Conservation (phyloP, 2,329 filamentous ascomycete genomes). For the Didymella exigua region DNA sequence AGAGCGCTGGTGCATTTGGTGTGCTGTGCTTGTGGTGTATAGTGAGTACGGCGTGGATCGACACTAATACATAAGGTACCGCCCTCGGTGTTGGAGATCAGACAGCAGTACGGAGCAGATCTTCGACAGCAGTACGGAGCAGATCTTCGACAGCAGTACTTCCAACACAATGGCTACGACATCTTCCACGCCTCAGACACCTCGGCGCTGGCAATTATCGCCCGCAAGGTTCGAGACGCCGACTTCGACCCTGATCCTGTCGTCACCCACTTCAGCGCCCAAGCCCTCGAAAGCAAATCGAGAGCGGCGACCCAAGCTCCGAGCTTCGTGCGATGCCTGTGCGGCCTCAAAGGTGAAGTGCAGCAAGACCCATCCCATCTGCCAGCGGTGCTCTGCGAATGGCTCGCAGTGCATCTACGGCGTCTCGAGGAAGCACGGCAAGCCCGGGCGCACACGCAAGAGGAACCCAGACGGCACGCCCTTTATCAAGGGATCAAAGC, state of each 20-base stretch:
- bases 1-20: slow-evolving; percentile 5
- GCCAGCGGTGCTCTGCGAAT: slow-evolving; percentile 39
- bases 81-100: slow-evolving; percentile 1
- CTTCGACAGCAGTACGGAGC: slow-evolving; percentile 1
- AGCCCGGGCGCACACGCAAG: slow-evolving; percentile 42
- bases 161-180: slow-evolving; percentile 20
- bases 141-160: slow-evolving; percentile 4
- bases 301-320: slow-evolving; percentile 39
- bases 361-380: slow-evolving; percentile 44
- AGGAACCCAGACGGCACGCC: slow-evolving; percentile 41
- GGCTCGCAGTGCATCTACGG: slow-evolving; percentile 42
- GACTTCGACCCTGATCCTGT: slow-evolving; percentile 17
- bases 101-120: slow-evolving; percentile 1
- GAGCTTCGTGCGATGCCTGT: slow-evolving; percentile 46
- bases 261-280: slow-evolving; percentile 30
- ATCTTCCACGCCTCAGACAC: slow-evolving; percentile 30
- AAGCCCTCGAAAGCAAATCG: slow-evolving; percentile 19
- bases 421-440: slow-evolving; percentile 44
- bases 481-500: slow-evolving; percentile 38
- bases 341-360: slow-evolving; percentile 48
- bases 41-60: slow-evolving; percentile 3
- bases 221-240: slow-evolving; percentile 16
- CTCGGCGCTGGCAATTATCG: slow-evolving; percentile 30
- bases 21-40: neutral
- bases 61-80: slow-evolving; percentile 13